Conservation (phyloP, 768 basidiomycete species). For the Psilocybe sp. region DNA sequence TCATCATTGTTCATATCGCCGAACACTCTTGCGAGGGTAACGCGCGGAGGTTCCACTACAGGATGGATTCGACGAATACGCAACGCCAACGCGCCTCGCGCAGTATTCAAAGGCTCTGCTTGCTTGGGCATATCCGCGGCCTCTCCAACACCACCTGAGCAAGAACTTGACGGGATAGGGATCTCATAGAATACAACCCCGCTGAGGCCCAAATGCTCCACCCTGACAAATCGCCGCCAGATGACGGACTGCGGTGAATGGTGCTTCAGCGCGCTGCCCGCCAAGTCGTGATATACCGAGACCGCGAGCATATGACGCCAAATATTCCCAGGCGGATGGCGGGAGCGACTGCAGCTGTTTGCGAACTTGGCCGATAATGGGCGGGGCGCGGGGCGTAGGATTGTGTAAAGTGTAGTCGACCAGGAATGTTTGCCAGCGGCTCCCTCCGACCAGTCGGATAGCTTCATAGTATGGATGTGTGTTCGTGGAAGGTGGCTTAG, state of each 20-base stretch:
- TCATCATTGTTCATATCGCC: constrained; percentile 19
- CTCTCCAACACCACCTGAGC: constrained; percentile 1
- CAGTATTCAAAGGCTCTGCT: constrained; percentile 10
- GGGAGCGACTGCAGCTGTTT: constrained; percentile 10
- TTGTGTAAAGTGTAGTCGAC: constrained; percentile 12
- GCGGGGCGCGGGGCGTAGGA: constrained; percentile 14
- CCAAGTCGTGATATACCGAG: constrained; percentile 22
- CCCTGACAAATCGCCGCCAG: constrained; percentile 22
- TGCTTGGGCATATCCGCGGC: constrained; percentile 18
- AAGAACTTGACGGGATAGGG: neutral
- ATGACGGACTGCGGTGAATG: neutral
- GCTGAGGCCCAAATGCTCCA: constrained; percentile 26
- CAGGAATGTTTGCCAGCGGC: constrained; percentile 12
- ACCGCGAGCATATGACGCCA: constrained; percentile 20
- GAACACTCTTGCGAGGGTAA: constrained; percentile 23
- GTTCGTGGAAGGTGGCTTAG: neutral
- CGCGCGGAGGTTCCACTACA: neutral
- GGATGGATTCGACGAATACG: neutral
- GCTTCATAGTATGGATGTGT: neutral
- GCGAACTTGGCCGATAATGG: neutral
- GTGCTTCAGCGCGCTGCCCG: constrained; percentile 2
- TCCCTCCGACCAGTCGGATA: neutral
- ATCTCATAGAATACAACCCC: constrained; percentile 27
- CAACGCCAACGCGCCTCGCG: neutral
- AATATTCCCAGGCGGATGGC: constrained; percentile 18